phyloP scores from a whole-genome alignment of 331 rosid species.

The Pyracantha coccinea region DNA sequence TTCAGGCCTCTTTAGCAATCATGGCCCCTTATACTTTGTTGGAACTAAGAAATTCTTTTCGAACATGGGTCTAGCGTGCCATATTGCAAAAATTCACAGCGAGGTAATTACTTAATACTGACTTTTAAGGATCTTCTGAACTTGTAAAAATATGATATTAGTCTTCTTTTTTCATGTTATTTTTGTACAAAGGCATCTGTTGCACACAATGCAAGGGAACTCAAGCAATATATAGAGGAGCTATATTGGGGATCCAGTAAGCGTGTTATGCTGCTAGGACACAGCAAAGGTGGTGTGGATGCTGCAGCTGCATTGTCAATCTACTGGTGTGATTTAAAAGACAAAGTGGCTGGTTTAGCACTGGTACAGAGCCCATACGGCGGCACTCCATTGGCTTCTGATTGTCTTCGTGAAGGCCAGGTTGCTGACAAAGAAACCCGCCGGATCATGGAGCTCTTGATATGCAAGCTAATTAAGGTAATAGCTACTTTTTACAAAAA shows the following conservation, averaged over 20 bases:
- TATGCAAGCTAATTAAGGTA: slow-evolving; percentile 83
- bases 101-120: slow-evolving; percentile 38
- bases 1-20: slow-evolving; percentile 84
- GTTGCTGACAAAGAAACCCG: slow-evolving; percentile 64
- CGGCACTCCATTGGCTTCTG: slow-evolving; percentile 81
- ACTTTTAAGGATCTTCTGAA: not conserved
- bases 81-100: slow-evolving; percentile 76
- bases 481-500: not conserved
- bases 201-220: slow-evolving; percentile 72
- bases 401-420: slow-evolving; percentile 74
- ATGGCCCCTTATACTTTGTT: slow-evolving; percentile 74
- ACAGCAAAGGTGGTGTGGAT: slow-evolving; percentile 91
- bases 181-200: slow-evolving; percentile 50
- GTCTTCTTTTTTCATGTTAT: not conserved
- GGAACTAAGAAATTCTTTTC: slow-evolving; percentile 73
- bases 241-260: slow-evolving; percentile 85
- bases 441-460: slow-evolving; percentile 65
- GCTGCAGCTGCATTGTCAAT: slow-evolving; percentile 62
- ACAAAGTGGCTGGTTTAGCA: slow-evolving; percentile 84
- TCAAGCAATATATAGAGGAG: slow-evolving; percentile 69
- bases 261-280: slow-evolving; percentile 74
- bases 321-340: slow-evolving; percentile 57
- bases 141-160: not conserved
- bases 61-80: slow-evolving; percentile 83
- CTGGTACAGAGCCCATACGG: slow-evolving; percentile 75